These are phyloP conservation scores for Yamadazyma aaseri DNA, from an alignment of 1,139 yeast species.

Conservation along the genomic window DNA sequence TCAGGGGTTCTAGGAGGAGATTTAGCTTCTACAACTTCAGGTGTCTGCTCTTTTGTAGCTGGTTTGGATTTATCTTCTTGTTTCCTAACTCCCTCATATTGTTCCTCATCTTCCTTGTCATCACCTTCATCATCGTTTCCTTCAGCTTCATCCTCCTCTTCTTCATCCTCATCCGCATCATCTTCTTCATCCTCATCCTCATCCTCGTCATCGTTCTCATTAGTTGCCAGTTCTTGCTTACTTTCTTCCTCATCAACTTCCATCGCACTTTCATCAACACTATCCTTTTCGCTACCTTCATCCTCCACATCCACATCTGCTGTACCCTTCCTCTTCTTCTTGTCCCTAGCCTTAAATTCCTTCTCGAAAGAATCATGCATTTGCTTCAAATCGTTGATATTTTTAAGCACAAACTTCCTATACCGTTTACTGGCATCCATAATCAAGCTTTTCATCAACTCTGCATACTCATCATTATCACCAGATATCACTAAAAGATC, in stretches of 20 bases:
- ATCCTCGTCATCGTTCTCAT: background rate
- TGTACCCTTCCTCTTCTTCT: conserved; percentile 1
- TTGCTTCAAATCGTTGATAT: conserved; percentile 25
- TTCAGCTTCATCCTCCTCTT: conserved; percentile 4
- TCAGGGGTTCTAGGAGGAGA: background rate
- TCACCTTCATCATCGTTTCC: conserved; percentile 4
- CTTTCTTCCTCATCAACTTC: conserved; percentile 2
- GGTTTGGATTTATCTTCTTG: conserved; percentile 4
- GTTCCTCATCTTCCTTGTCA: conserved; percentile 5
- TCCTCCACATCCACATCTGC: conserved; percentile 6
- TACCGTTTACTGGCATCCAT: conserved; percentile 26
- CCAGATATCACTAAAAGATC: conserved; percentile 13
- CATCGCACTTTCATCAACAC: conserved; percentile 6
- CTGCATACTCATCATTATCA: conserved; percentile 11
- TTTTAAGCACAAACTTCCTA: conserved; percentile 24
- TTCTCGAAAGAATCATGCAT: conserved; percentile 3
- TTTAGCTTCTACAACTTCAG: background rate
- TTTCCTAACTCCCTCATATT: conserved; percentile 4
- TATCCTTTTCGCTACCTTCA: conserved; percentile 8
- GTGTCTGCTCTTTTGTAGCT: background rate
- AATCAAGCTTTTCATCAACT: conserved; percentile 25
- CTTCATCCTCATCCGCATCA: conserved; percentile 9
- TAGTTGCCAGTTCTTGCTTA: background rate
- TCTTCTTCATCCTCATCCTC: conserved; percentile 3
- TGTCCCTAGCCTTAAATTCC: background rate